Percentiles rank a stretch among this genome's conserved stretches.
Conservation (phyloP, 805 yeast genomes). For the Metschnikowia chrysomelidarum region DNA sequence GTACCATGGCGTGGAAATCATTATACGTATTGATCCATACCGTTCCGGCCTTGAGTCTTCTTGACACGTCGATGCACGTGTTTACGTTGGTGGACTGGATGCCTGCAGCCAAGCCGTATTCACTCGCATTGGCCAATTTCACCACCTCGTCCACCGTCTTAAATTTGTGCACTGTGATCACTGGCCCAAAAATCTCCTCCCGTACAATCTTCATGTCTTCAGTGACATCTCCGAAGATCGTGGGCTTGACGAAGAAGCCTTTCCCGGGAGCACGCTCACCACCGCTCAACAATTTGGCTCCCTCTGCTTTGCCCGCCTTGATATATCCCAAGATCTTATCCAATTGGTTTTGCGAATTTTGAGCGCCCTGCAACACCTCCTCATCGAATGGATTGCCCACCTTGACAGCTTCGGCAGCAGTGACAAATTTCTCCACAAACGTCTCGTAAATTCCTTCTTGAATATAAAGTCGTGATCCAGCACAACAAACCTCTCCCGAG, state of each 20-base stretch:
- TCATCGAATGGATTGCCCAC: conserved; percentile 85
- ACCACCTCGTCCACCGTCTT: conserved; percentile 79
- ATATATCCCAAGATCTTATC: conserved; percentile 76
- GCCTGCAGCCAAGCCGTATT: conserved; percentile 90
- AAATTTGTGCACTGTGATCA: conserved; percentile 81
- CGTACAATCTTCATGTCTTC: conserved; percentile 71
- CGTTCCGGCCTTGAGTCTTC: conserved; percentile 79
- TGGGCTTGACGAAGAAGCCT: conserved; percentile 76
- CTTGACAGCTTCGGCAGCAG: conserved; percentile 49
- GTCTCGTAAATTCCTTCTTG: conserved; percentile 83
- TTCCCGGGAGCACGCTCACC: conserved; percentile 53
- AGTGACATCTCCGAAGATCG: conserved; percentile 79
- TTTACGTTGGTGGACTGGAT: conserved; percentile 74
- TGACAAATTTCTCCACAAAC: conserved; percentile 60
- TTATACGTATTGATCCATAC: conserved; percentile 91
- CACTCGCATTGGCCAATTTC: conserved; percentile 71
- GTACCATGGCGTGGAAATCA: conserved; percentile 82
- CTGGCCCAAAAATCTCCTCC: conserved; percentile 96
- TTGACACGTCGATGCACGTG: conserved; percentile 73
- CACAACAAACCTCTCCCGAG: conserved; percentile 95
- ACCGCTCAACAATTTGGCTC: conserved; percentile 80
- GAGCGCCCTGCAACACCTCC: conserved; percentile 86
- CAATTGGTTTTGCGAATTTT: conserved; percentile 77
- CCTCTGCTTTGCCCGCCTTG: conserved; percentile 75
- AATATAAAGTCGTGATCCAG: conserved; percentile 87